phyloP scores from a whole-genome alignment of 306 rosid genomes.

The Sindora glabra region DNA sequence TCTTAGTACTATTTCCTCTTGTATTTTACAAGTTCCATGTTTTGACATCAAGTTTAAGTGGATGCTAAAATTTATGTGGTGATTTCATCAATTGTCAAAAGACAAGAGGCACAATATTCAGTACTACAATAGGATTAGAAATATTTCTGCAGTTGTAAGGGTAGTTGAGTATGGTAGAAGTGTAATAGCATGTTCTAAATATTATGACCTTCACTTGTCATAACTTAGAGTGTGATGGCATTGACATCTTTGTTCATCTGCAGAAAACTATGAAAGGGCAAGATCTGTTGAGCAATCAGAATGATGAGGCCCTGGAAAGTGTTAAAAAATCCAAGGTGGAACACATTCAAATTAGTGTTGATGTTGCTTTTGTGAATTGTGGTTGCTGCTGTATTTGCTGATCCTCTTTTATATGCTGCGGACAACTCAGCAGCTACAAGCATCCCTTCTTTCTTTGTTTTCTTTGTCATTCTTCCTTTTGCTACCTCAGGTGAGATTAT shows the following conservation, averaged over 20 bases:
- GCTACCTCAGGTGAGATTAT: constrained; percentile 64
- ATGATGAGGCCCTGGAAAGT: constrained; percentile 22
- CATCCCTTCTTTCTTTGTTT: constrained; percentile 63
- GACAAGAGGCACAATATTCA: too few relatives aligned
- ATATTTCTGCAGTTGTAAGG: too few relatives aligned
- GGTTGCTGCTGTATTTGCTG: constrained; percentile 52
- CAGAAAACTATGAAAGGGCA: constrained; percentile 19
- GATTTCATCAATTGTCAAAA: too few relatives aligned
- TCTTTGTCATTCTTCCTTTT: constrained; percentile 51
- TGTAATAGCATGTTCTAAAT: too few relatives aligned
- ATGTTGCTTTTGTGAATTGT: constrained; percentile 44
- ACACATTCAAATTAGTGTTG: constrained; percentile 29
- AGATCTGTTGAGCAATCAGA: constrained; percentile 5
- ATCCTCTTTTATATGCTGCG: constrained; percentile 60
- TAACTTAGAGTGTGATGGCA: too few relatives aligned
- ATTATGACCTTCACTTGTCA: too few relatives aligned
- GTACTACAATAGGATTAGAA: too few relatives aligned
- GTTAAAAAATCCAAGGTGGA: constrained; percentile 19
- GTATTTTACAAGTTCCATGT: too few relatives aligned
- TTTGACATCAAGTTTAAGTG: too few relatives aligned
- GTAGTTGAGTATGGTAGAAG: too few relatives aligned
- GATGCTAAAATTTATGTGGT: too few relatives aligned
- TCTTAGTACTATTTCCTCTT: too few relatives aligned
- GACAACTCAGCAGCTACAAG: constrained; percentile 55
- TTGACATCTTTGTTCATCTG: neutral